These are phyloP conservation scores for Candida adriatica DNA, from an alignment of 805 yeast species.

Conservation along the genomic window DNA sequence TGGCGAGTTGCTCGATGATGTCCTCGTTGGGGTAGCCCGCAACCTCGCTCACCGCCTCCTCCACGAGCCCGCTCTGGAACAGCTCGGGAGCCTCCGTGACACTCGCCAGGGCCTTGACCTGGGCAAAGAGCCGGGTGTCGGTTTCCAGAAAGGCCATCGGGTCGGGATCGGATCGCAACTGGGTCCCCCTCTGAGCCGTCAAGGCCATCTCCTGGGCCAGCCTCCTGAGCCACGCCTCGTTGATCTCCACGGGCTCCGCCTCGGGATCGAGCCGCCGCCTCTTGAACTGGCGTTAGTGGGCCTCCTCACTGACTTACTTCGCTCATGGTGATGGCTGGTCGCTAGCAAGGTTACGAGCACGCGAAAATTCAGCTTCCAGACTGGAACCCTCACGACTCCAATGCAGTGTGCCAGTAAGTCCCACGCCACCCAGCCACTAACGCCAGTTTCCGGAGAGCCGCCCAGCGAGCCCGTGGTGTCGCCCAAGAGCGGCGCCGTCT, in stretches of 20 bases:
- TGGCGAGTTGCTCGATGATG: slow-evolving; percentile 11
- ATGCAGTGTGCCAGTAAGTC: slow-evolving; percentile 27
- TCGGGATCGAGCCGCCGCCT: slow-evolving; percentile 7
- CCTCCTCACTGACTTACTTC: slow-evolving; percentile 8
- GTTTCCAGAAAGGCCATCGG: slow-evolving; percentile 17
- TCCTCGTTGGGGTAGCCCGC: slow-evolving; percentile 15
- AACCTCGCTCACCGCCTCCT: slow-evolving; percentile 1
- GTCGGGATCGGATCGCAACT: too few species aligned
- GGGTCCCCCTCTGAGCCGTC: slow-evolving; percentile 3
- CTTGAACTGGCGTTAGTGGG: slow-evolving; percentile 11
- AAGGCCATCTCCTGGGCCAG: slow-evolving; percentile 3
- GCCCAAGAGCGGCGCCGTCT: slow-evolving; percentile 60
- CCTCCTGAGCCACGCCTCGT: slow-evolving; percentile 16
- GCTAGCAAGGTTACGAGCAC: too few species aligned
- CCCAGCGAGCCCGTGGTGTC: slow-evolving; percentile 73
- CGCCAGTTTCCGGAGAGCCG: slow-evolving; percentile 58
- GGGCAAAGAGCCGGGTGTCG: slow-evolving; percentile 10
- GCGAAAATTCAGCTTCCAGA: too few species aligned
- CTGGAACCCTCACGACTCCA: too few species aligned
- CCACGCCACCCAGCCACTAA: background rate
- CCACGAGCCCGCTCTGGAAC: slow-evolving; percentile 2
- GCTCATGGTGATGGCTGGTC: slow-evolving; percentile 1
- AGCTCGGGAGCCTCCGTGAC: slow-evolving; percentile 12
- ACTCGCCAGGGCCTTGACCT: slow-evolving; percentile 14
- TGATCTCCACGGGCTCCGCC: too few species aligned